phyloP scores from a whole-genome alignment of 176 grass and related monocot genomes.

The Tillandsia fasciculata region DNA sequence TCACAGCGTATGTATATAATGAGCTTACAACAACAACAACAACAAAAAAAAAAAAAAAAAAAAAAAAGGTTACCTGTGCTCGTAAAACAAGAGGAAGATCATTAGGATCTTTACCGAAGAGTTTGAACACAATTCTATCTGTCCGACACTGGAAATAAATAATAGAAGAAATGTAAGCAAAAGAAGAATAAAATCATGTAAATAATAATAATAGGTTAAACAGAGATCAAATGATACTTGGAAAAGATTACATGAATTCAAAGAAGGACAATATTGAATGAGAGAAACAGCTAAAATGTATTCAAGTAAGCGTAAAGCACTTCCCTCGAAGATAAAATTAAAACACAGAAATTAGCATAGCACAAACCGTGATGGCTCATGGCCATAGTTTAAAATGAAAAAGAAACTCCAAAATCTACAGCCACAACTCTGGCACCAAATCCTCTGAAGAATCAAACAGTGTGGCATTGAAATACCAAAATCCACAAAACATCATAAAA shows the following conservation, averaged over 20 bases:
- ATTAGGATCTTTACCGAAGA: constrained; percentile 77
- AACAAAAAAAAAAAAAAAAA: constrained; percentile 25
- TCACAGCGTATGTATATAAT: neutral
- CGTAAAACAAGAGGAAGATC: constrained; percentile 79
- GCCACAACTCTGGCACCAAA: too few species aligned
- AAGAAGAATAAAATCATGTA: constrained; percentile 2
- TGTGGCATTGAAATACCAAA: too few species aligned
- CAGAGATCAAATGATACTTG: neutral
- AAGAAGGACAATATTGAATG: neutral
- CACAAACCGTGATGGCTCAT: too few species aligned
- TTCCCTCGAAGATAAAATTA: too few species aligned
- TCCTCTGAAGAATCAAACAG: too few species aligned
- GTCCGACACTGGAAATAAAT: constrained; percentile 56
- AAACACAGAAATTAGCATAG: too few species aligned
- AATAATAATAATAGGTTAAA: neutral
- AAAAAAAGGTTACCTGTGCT: constrained; percentile 48
- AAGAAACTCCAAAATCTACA: too few species aligned
- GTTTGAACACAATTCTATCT: constrained; percentile 85
- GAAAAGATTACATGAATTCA: constrained; percentile 17
- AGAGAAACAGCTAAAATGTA: too few species aligned
- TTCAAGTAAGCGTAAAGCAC: too few species aligned
- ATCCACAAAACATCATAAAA: too few species aligned
- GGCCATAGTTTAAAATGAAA: too few species aligned
- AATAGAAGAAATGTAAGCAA: constrained; percentile 15
- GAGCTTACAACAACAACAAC: too few species aligned